Evolutionary conservation across 2,329 filamentous ascomycete genomes (phyloP).

Genomic region (Colletotrichum camelliae): DNA sequence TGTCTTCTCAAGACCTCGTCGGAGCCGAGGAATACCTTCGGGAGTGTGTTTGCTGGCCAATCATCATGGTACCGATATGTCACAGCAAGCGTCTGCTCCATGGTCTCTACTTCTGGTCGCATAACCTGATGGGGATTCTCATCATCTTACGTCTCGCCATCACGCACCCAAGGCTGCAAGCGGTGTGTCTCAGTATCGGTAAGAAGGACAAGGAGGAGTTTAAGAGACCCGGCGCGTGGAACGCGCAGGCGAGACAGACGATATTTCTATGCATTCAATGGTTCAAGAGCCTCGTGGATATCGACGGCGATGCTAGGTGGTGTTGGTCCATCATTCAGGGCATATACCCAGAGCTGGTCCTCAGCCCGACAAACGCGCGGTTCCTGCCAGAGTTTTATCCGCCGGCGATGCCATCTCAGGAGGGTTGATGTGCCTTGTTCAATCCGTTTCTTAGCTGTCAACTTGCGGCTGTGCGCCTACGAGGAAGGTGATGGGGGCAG

Average conservation of each 20-base stretch:
- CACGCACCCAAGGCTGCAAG: slow-evolving; percentile 52
- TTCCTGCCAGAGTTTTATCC: neutral
- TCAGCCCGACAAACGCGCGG: neutral
- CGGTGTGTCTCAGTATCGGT: slow-evolving; percentile 47
- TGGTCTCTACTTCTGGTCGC: slow-evolving; percentile 65
- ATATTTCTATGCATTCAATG: slow-evolving; percentile 61
- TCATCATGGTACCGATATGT: slow-evolving; percentile 61
- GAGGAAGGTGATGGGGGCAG: neutral
- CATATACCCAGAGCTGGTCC: slow-evolving; percentile 39
- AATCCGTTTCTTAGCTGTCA: neutral
- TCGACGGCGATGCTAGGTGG: slow-evolving; percentile 61
- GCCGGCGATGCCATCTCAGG: neutral
- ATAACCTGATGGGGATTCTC: slow-evolving; percentile 64
- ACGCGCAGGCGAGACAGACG: slow-evolving; percentile 48
- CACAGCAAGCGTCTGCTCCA: slow-evolving; percentile 64
- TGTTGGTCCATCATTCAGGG: slow-evolving; percentile 56
- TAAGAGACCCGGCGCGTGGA: slow-evolving; percentile 48
- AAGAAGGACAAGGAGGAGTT: slow-evolving; percentile 20
- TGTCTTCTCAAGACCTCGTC: slow-evolving; percentile 45
- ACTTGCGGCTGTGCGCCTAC: neutral
- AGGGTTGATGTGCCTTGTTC: neutral
- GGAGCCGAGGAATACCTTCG: slow-evolving; percentile 63
- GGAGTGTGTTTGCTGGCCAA: slow-evolving; percentile 64
- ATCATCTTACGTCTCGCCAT: slow-evolving; percentile 60
- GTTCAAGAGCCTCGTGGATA: slow-evolving; percentile 60